These are phyloP conservation scores for Neurospora sp. DNA, from an alignment of 495 filamentous ascomycete species.

Conservation along the genomic window DNA sequence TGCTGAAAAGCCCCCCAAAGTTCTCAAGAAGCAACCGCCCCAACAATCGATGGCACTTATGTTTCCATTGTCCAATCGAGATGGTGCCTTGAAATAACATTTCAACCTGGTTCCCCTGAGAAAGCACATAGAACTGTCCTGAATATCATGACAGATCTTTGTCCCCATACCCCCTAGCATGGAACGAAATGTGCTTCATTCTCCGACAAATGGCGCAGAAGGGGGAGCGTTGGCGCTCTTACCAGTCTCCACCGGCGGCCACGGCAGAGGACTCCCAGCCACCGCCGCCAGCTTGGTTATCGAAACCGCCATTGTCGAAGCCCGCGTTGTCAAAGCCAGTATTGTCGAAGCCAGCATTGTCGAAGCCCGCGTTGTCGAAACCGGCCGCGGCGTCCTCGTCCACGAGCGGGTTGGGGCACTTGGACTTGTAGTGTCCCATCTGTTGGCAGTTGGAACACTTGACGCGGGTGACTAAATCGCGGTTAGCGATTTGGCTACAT, in stretches of 20 bases:
- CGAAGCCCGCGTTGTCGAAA: conserved; percentile 2
- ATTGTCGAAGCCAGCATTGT: background rate
- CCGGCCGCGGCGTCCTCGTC: conserved; percentile 20
- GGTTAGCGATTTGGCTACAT: conserved; percentile 25
- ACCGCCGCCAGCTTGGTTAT: background rate
- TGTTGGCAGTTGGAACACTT: conserved; percentile 69
- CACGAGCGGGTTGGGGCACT: conserved; percentile 44
- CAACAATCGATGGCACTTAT: background rate
- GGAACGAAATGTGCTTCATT: background rate
- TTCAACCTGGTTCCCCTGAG: background rate
- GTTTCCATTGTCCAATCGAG: background rate
- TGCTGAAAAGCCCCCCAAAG: background rate
- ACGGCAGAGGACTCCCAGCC: background rate
- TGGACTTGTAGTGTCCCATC: conserved; percentile 59
- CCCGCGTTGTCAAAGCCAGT: background rate
- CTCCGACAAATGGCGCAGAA: background rate
- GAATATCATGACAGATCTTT: background rate
- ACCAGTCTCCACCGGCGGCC: conserved; percentile 9
- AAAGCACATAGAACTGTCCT: background rate
- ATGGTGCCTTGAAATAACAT: background rate
- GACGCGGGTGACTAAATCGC: conserved; percentile 43
- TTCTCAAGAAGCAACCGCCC: background rate
- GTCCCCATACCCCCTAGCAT: background rate
- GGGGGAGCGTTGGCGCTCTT: background rate
- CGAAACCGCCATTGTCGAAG: conserved; percentile 2